Percentiles rank a stretch among this genome's conserved stretches.
phyloP scores from a whole-genome alignment of 148 eudicot genomes.

The Rhododendron mucronatum region DNA sequence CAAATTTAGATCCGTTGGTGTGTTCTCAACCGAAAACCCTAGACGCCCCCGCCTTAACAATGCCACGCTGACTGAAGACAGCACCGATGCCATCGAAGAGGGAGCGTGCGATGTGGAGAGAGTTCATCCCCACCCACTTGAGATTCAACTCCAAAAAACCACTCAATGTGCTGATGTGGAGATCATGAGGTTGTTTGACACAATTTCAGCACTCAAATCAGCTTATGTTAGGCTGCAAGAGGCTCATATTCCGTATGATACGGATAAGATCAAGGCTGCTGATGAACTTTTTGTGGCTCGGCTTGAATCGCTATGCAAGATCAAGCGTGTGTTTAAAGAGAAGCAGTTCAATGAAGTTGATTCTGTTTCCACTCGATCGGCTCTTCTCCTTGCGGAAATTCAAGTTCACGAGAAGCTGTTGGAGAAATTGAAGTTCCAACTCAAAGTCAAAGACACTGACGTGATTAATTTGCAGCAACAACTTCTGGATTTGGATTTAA shows the following conservation, averaged over 20 bases:
- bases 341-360: slow-evolving; percentile 30
- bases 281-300: slow-evolving; percentile 35
- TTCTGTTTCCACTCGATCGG: slow-evolving; percentile 18
- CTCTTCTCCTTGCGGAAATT: slow-evolving; percentile 33
- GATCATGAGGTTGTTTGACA: slow-evolving; percentile 31
- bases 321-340: slow-evolving; percentile 35
- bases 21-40: slow-evolving; percentile 30
- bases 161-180: slow-evolving; percentile 13
- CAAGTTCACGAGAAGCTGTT: slow-evolving; percentile 30
- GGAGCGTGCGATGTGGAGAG: slow-evolving; percentile 15
- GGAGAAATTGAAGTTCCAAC: slow-evolving; percentile 29
- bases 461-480: slow-evolving; percentile 21
- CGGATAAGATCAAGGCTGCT: slow-evolving; percentile 40
- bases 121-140: slow-evolving; percentile 18
- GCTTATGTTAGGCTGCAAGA: slow-evolving; percentile 54
- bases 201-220: slow-evolving; percentile 34
- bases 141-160: background rate
- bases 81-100: slow-evolving; percentile 19
- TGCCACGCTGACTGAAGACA: slow-evolving; percentile 6
- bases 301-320: slow-evolving; percentile 27
- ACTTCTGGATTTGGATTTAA: slow-evolving; percentile 26
- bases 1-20: slow-evolving; percentile 43
- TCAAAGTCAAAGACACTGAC: slow-evolving; percentile 19
- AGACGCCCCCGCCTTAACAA: background rate
- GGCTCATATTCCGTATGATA: slow-evolving; percentile 48